Conservation (phyloP, 768 basidiomycete species). For the Calocybe cyanea region DNA sequence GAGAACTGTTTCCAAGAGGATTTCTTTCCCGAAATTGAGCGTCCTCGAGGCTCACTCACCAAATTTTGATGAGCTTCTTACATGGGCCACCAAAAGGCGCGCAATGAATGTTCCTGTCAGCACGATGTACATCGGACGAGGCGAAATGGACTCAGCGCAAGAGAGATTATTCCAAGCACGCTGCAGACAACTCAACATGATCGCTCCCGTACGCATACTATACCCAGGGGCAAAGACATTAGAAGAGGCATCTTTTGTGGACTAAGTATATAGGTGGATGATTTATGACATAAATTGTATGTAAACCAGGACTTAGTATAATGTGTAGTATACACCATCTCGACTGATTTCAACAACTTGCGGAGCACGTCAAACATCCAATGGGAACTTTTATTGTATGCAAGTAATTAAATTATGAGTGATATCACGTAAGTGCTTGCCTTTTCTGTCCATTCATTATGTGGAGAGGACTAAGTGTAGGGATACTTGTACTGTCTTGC, state of each 20-base stretch:
- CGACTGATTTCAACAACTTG: no score
- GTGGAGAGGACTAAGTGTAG: no score
- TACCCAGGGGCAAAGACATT: constrained; percentile 37
- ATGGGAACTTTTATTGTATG: no score
- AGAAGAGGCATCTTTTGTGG: constrained; percentile 39
- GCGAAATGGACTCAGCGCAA: constrained; percentile 12
- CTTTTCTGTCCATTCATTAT: no score
- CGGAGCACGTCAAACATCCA: no score
- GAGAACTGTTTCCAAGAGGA: constrained; percentile 8
- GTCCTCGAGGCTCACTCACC: constrained; percentile 44
- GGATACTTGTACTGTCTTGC: no score
- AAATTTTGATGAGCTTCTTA: constrained; percentile 25
- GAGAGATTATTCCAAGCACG: constrained; percentile 14
- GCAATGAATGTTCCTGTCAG: constrained; percentile 39
- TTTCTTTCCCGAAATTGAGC: constrained; percentile 39
- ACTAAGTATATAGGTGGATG: neutral
- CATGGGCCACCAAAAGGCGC: constrained; percentile 34
- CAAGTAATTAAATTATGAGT: no score
- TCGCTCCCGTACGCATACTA: constrained; percentile 26
- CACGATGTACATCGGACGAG: constrained; percentile 42
- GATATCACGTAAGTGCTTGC: no score
- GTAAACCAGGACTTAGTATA: no score
- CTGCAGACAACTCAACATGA: constrained; percentile 23
- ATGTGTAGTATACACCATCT: no score
- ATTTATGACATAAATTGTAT: neutral